Percentiles rank a stretch among this genome's conserved stretches.
These are phyloP conservation scores for Saccharomycopsis malanga DNA, from an alignment of 805 yeast genomes.

Conservation along the genomic window DNA sequence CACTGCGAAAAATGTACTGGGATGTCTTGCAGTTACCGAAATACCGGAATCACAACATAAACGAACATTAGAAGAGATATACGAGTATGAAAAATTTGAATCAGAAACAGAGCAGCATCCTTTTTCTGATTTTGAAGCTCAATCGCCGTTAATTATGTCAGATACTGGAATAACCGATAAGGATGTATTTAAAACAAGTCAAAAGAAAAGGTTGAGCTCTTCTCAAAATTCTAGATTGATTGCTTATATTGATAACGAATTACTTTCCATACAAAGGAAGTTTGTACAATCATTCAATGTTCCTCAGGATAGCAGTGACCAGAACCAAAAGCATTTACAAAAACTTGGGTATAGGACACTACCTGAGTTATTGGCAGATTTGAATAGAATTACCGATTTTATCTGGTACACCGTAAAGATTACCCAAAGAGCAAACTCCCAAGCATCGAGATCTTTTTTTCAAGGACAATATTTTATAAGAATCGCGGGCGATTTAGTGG, in stretches of 20 bases:
- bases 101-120: conserved; percentile 1
- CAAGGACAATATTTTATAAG: conserved; percentile 56
- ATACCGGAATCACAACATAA: not conserved
- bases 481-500: conserved; percentile 61
- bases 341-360: conserved; percentile 23
- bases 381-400: conserved; percentile 44
- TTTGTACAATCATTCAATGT: conserved; percentile 38
- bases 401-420: conserved; percentile 52
- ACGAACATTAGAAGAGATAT: not conserved
- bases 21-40: no score
- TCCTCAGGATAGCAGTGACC: conserved; percentile 18
- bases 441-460: conserved; percentile 34
- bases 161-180: not conserved
- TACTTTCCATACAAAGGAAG: conserved; percentile 48
- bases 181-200: not conserved
- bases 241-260: conserved; percentile 46
- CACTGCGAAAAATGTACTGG: not conserved
- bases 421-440: conserved; percentile 17
- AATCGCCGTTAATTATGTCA: not conserved
- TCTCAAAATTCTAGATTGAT: conserved; percentile 30
- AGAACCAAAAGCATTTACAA: not conserved
- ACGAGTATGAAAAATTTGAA: not conserved
- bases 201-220: conserved; percentile 1
- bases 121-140: not conserved
- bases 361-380: conserved; percentile 36